These are phyloP conservation scores for Daphne laureola DNA, from an alignment of 441 rosid genomes.

Conservation along the genomic window DNA sequence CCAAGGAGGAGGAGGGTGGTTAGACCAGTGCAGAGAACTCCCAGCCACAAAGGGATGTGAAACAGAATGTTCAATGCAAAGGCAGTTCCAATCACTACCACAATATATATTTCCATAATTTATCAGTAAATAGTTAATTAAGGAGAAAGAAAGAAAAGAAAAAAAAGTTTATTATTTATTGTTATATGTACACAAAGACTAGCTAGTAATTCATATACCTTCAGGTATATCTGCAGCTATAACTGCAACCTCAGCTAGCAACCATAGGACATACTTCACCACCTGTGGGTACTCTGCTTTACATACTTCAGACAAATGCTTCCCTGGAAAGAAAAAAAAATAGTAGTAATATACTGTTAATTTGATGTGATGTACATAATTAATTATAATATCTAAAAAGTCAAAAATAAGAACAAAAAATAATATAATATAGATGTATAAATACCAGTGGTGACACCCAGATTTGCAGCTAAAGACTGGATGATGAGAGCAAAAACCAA, in stretches of 20 bases:
- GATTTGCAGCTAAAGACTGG: slow-evolving; percentile 1
- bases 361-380: no score
- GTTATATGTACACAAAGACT: no score
- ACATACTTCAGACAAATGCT: slow-evolving; percentile 3
- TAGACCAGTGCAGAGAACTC: not conserved
- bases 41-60: slow-evolving; percentile 4
- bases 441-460: not conserved
- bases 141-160: no score
- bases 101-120: not conserved
- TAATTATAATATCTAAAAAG: no score
- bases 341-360: no score
- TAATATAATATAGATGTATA: no score
- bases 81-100: slow-evolving; percentile 3
- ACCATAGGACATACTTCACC: slow-evolving; percentile 1
- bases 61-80: slow-evolving; percentile 5
- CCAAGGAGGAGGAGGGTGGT: slow-evolving; percentile 6
- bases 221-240: slow-evolving; percentile 3
- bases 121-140: no score
- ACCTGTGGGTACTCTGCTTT: slow-evolving; percentile 1
- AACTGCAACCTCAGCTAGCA: slow-evolving; percentile 6
- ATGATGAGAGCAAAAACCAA: slow-evolving; percentile 4
- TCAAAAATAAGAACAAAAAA: no score
- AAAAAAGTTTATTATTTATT: no score
- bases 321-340: not conserved
- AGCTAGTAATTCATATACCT: not conserved